Evolutionary conservation across 2,329 filamentous ascomycete species (phyloP), one percentile per base, ranked within the genome.

Genomic region (Eutypella sp.): DNA sequence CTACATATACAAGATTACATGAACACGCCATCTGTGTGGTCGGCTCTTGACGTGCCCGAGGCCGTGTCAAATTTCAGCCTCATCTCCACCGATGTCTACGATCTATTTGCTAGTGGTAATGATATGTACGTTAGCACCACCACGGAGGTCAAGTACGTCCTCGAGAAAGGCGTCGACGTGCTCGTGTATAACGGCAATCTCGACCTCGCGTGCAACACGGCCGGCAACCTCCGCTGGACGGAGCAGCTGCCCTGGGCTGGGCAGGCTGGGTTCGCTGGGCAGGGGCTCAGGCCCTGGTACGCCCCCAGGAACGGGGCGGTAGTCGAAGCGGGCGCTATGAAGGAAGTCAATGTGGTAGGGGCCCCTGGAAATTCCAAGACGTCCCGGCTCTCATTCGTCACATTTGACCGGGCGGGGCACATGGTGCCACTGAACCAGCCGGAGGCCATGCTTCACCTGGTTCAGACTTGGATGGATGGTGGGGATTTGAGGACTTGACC

Each of bases 121-220:
- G 47, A 48, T 67, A 18, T 52, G 56, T 16, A 59, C 64, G 2
- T 65, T 64, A 6, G 58, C 60, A 40, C 57, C 48, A n/a, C 55
- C 63, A 2, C 56, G 47, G 19, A 65, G 62, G 48, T 69, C 59
- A 45, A 60, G 56, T 65, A 59, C 41, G 51, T 68, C 6, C 58
- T 69, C 3, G 57, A 66, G 13, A 57, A 59, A 36, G 61, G 64
- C 16, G 57, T 69, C 31, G 63, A 68, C 46, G 60, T 67, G 15
- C 52, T 69, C 11, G 64, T 67, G 44, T 69, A 69, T 42, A 64
- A 67, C 29, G 67, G 67, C 3, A 69, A 68, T 42, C 49, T 67
- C 1, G 67, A 69, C 46, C 56, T 68, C 40, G 66, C 65, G 8
- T 70, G 67, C 44, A 70, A 70, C 43, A 68, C 66, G 6, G 66